Base-by-base conservation (phyloP, 495 filamentous ascomycete genomes). In the Podospora bellae-mahoneyi region DNA sequence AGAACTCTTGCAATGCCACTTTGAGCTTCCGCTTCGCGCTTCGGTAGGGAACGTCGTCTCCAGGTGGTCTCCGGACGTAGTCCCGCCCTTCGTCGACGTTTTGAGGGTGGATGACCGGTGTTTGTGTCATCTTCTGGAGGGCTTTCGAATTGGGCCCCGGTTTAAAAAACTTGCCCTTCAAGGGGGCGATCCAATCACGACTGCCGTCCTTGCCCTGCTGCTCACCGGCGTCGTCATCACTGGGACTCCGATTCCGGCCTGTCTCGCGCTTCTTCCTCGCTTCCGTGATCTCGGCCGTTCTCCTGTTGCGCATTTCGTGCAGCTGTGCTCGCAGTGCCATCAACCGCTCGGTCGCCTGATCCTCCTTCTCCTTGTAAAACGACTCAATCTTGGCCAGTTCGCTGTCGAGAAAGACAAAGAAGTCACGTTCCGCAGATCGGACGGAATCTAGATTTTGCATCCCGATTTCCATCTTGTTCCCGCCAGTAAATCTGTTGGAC, bases 1-100 rank as follows among this genome's bases (percentile, higher is more conserved):
- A 97, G 74, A 91, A 97, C 77, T 98, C 95, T 73, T 94, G 91
- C 67, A 97, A 74, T 0, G 95, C 95, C 60, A 90, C 77, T 75
- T 97, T 97, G 63, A 99, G 85, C 78, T 96, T 97, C 62, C 90
- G 82, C 77, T 97, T 97, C 1, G 95, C 95, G 18, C 88, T 84
- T 53, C 90, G 85, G 77, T 97, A 96, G 0, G 93, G 84, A 4
- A 95, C 88, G 27, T 90, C 88, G 64, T 84, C 80, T 66, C 71
- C 79, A 54, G 68, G 83, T 64, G 84, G 82, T 30, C 84, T 84
- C n/a, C 87, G 85, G 48, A 86, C 80, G 65, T 91, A 92, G 74
- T 93, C 91, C 66, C 86, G 77, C 44, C 77, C 71, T 9, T 75
- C 74, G 30, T 88, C 82, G 69, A 75, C 67, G 66, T 64, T 64